Percentiles rank a stretch among this genome's conserved stretches.
These are phyloP conservation scores for Acacia concinna DNA, from an alignment of 331 rosid genomes.

Conservation along the genomic window DNA sequence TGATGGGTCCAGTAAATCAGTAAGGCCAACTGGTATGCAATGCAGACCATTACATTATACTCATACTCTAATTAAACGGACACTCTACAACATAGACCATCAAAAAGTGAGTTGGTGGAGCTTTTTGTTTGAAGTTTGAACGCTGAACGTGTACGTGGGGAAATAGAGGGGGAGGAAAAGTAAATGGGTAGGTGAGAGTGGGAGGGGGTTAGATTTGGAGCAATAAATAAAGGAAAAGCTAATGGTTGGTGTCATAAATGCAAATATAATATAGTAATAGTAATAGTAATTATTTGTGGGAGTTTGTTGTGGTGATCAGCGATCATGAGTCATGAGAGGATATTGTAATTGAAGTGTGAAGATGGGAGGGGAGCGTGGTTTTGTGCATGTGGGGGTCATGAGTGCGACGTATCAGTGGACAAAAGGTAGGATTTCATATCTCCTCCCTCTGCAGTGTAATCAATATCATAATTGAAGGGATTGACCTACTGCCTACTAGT, in stretches of 20 bases:
- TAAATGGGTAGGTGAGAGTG: constrained; percentile 46
- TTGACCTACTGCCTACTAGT: constrained; percentile 51
- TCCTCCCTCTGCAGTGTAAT: constrained; percentile 15
- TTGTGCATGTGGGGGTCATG: constrained; percentile 71
- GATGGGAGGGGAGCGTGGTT: constrained; percentile 43
- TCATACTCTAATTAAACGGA: too few relatives aligned
- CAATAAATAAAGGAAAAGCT: constrained; percentile 42
- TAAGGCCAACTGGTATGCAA: constrained; percentile 45
- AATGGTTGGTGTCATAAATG: constrained; percentile 55
- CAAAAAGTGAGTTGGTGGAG: constrained; percentile 27
- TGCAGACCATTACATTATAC: constrained; percentile 31
- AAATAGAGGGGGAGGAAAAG: not conserved
- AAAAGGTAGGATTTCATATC: constrained; percentile 65
- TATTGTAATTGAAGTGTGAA: constrained; percentile 19
- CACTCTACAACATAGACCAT: constrained; percentile 21
- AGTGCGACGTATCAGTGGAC: constrained; percentile 88
- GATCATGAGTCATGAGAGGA: not conserved
- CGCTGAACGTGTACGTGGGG: constrained; percentile 32
- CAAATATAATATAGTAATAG: too few relatives aligned
- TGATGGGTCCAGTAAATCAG: constrained; percentile 47
- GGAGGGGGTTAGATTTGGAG: constrained; percentile 50
- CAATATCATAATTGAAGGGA: constrained; percentile 22
- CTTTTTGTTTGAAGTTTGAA: constrained; percentile 39
- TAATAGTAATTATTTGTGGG: constrained; percentile 50
- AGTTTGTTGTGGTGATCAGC: constrained; percentile 44